These are phyloP conservation scores for Chenopodium quinoa DNA, from an alignment of 148 eudicot species.

Conservation along the genomic window DNA sequence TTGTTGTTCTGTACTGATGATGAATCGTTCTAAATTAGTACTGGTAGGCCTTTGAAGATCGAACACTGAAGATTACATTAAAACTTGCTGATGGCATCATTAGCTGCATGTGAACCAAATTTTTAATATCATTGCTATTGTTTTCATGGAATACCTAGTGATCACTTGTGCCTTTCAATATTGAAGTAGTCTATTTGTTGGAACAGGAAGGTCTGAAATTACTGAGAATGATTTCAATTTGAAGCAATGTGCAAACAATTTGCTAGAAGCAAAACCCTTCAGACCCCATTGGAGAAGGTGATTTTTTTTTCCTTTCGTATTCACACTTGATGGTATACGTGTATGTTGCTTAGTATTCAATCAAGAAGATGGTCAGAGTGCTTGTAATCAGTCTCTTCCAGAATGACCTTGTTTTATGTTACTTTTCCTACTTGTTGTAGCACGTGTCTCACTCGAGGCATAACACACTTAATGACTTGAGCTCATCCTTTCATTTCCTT, in stretches of 20 bases:
- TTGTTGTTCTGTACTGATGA: neutral
- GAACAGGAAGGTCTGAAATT: constrained; percentile 34
- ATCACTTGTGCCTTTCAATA: neutral
- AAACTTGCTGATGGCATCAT: neutral
- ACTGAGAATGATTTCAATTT: constrained; percentile 18
- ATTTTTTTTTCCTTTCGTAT: constrained; percentile 4
- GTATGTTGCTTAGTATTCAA: neutral
- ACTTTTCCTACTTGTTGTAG: neutral
- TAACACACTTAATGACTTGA: neutral
- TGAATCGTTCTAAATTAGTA: too few relatives aligned
- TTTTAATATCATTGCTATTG: neutral
- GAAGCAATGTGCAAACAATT: constrained; percentile 24
- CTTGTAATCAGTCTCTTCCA: neutral
- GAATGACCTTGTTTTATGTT: neutral
- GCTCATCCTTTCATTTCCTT: neutral
- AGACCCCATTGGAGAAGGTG: constrained; percentile 48
- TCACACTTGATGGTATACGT: neutral
- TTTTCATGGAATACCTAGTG: neutral
- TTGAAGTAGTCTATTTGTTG: constrained; percentile 1
- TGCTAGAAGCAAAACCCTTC: constrained; percentile 24
- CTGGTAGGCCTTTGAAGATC: neutral
- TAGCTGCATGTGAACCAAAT: neutral
- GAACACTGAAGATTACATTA: too few relatives aligned
- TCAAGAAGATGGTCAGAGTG: neutral
- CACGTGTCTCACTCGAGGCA: neutral